A percentile compares a stretch with the other conserved stretches of the same genome.
These are phyloP conservation scores for Xylaria sp. DNA, from an alignment of 2,329 filamentous ascomycete species.

Conservation along the genomic window DNA sequence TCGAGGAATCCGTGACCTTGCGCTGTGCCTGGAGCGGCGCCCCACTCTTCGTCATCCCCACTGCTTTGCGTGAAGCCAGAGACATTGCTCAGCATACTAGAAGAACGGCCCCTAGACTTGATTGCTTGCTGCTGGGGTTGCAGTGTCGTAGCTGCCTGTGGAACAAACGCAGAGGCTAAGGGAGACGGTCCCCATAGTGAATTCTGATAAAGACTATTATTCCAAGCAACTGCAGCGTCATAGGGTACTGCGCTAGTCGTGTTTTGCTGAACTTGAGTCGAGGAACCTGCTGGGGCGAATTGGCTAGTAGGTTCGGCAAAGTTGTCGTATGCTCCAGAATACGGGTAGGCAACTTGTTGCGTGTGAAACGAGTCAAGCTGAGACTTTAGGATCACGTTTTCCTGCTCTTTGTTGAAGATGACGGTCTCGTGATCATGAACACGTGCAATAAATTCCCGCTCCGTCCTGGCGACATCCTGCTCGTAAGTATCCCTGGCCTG, in stretches of 20 bases:
- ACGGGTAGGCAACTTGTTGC: conserved; percentile 41
- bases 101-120: conserved; percentile 63
- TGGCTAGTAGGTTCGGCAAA: conserved; percentile 34
- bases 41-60: conserved; percentile 53
- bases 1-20: conserved; percentile 28
- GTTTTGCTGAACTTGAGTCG: conserved; percentile 29
- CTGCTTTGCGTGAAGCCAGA: conserved; percentile 71
- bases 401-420: conserved; percentile 48
- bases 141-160: conserved; percentile 41
- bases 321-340: conserved; percentile 41
- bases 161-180: conserved; percentile 47
- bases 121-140: conserved; percentile 36
- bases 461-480: conserved; percentile 52
- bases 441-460: conserved; percentile 50
- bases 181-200: conserved; percentile 43
- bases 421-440: conserved; percentile 45
- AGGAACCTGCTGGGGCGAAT: conserved; percentile 31
- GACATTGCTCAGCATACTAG: conserved; percentile 70
- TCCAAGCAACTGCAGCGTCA: conserved; percentile 41
- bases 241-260: conserved; percentile 31
- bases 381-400: conserved; percentile 47
- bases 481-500: conserved; percentile 57
- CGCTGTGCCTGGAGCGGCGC: conserved; percentile 29
- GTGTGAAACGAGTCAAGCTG: conserved; percentile 49
- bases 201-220: conserved; percentile 41